Evolutionary conservation across 169 alveolate genomes (phyloP).

Genomic region (Perkinsus chesapeaki): DNA sequence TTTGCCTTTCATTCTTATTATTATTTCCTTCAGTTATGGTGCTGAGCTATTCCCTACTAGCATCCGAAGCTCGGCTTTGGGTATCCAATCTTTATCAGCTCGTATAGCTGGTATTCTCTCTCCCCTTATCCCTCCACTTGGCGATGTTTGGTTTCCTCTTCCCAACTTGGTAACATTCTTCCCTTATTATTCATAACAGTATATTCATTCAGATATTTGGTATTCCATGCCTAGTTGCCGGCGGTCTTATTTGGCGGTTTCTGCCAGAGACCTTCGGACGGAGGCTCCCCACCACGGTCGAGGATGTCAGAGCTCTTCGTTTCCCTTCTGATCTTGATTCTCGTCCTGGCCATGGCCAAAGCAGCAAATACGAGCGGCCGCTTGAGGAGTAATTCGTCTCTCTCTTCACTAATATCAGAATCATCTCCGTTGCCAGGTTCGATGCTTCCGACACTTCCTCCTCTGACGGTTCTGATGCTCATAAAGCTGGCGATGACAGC

Average conservation of each 20-base stretch:
- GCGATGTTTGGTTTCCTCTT: neutral
- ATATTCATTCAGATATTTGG: neutral
- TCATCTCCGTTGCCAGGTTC: too few relatives aligned
- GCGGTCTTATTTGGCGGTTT: neutral
- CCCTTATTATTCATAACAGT: neutral
- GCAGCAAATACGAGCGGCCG: neutral
- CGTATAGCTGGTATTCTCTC: neutral
- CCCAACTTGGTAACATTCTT: neutral
- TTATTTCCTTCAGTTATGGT: neutral
- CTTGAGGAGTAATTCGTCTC: neutral
- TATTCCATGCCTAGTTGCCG: neutral
- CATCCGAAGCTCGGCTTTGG: neutral
- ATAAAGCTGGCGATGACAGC: neutral
- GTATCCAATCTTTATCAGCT: neutral
- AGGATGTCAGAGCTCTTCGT: neutral
- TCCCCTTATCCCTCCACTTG: neutral
- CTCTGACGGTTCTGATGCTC: neutral
- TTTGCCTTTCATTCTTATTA: neutral
- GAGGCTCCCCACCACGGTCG: neutral
- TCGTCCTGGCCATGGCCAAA: neutral
- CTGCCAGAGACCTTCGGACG: neutral
- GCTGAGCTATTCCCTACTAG: neutral
- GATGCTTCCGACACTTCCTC: neutral
- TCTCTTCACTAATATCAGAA: neutral
- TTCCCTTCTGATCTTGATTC: neutral